Evolutionary conservation across 768 basidiomycete species (phyloP).

Genomic region (Phylloporus scabripes): DNA sequence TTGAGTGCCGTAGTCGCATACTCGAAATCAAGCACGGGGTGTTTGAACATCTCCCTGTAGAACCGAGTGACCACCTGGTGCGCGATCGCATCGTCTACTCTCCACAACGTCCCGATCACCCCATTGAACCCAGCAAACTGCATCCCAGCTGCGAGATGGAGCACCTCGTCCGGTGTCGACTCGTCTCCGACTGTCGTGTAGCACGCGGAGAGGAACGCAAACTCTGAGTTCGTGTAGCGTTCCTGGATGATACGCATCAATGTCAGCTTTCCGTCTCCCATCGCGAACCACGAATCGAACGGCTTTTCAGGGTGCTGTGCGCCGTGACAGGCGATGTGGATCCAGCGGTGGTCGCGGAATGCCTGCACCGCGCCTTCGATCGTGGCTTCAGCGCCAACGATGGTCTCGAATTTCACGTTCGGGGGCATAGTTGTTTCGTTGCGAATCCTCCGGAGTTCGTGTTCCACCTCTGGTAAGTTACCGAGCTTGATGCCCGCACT

Average conservation of each 20-base stretch:
- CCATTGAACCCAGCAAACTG: background rate
- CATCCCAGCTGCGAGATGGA: background rate
- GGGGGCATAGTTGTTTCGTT: background rate
- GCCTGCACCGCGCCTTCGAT: background rate
- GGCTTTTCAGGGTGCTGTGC: background rate
- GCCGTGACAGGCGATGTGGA: background rate
- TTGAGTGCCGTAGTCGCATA: background rate
- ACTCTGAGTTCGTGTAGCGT: background rate
- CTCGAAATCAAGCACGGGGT: background rate
- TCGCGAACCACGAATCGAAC: background rate
- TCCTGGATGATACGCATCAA: background rate
- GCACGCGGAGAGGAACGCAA: background rate
- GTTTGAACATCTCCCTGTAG: background rate
- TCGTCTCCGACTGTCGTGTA: background rate
- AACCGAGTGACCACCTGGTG: background rate
- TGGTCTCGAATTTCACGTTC: background rate
- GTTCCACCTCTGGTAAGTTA: background rate
- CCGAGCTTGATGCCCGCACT: background rate
- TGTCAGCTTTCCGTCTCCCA: background rate
- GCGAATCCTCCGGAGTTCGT: background rate
- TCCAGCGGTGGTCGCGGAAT: background rate
- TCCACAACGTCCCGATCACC: background rate
- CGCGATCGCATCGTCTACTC: background rate
- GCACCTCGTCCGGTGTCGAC: background rate
- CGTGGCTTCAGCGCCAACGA: background rate